Evolutionary conservation across 176 grass and related monocot genomes (phyloP), one percentile per base, ranked within the genome.

Genomic region (Areca catechu): DNA sequence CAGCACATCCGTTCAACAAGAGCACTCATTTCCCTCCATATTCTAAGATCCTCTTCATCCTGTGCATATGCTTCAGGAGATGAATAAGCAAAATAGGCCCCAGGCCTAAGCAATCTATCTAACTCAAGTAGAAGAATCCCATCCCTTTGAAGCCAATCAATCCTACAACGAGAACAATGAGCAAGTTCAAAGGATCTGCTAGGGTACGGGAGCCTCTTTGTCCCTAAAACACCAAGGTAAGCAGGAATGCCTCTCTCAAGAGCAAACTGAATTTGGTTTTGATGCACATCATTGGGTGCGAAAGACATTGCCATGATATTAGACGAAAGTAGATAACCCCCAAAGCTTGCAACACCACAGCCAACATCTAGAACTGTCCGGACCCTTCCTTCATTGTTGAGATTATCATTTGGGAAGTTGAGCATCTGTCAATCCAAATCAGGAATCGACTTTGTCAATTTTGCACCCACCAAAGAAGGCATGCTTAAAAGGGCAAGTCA

Each of bases 251-350:
- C 91, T 74, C 91, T 89, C 86, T 96, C 91, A 70, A 96, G 83
- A 62, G 91, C 91, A 84, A 96, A 96, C 50, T 96, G 92, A 60
- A 96, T 96, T 71, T 96, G 92, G 78, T 96, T 96, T 65, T 96
- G 86, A 78, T 96, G 92, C n/a, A 96, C 92, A 82, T 96, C 92
- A n/a, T 96, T 96, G 17, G 92, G 92, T 76, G 92, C 92, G 64
- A 96, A 76, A 74, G 92, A 96, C 92, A 96, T 96, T 12, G 92
- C 74, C 34, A 96, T 82, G 20, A 90, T 84, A 70, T 96, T 76
- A 30, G 83, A 90, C 55, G 92, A 90, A 72, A 96, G 83, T 54
- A 96, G 92, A 67, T 96, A 96, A 57, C 92, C 92, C 54, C 92
- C 92, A 51, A 96, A 96, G 69, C 92, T 96, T 60, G 92, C 92